Conservation (phyloP, 768 basidiomycete species). For the Hypsizygus marmoreus region DNA sequence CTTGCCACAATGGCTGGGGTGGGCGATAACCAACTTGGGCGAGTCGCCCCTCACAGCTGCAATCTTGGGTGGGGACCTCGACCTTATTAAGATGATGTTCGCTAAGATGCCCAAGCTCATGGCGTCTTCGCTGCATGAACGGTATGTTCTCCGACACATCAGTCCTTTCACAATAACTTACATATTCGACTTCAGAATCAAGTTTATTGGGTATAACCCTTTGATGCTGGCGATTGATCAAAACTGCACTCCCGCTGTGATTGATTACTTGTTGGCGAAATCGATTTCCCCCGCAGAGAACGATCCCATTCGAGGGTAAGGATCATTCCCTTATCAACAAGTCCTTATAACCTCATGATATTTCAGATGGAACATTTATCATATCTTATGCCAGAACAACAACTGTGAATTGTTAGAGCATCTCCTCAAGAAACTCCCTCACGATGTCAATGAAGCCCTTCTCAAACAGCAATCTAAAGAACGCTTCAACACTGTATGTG, state of each 20-base stretch:
- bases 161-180: neutral
- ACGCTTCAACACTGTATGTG: constrained; percentile 47
- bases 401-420: constrained; percentile 38
- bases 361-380: constrained; percentile 58
- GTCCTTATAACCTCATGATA: constrained; percentile 1
- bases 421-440: constrained; percentile 51
- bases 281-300: constrained; percentile 45
- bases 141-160: constrained; percentile 30
- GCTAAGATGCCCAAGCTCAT: constrained; percentile 43
- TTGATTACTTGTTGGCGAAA: constrained; percentile 54
- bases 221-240: constrained; percentile 43
- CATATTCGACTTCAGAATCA: constrained; percentile 45
- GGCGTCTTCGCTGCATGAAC: constrained; percentile 40
- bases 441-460: constrained; percentile 44
- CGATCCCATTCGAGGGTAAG: constrained; percentile 46
- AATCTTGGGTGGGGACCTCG: constrained; percentile 35
- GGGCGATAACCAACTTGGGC: constrained; percentile 45
- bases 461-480: constrained; percentile 48
- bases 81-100: constrained; percentile 47
- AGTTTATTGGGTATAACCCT: constrained; percentile 47
- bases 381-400: constrained; percentile 39
- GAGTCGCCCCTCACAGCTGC: constrained; percentile 56
- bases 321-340: neutral
- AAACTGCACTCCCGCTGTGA: constrained; percentile 27
- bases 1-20: constrained; percentile 54